Base-by-base conservation (phyloP, 2,329 filamentous ascomycete genomes). In the Botrytis aclada region DNA sequence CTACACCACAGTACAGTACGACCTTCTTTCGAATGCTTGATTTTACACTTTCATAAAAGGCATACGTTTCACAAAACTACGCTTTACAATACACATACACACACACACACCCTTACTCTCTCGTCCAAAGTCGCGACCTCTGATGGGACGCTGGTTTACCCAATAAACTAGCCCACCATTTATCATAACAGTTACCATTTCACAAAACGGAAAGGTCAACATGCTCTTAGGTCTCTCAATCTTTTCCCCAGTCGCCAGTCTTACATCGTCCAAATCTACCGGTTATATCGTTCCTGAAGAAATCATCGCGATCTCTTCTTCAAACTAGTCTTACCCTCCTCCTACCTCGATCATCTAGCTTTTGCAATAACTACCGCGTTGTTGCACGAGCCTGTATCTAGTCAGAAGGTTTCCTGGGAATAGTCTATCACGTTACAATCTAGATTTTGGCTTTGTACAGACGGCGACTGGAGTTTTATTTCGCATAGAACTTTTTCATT, bases 221-320 rank as follows among this genome's bases (percentile, higher is more conserved):
- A 90, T 90, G 88, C 85, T 84, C 86, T 80, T 88, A 88, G 85
- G 83, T 85, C 84, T 82, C 82, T 81, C 81, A 79, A 79, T 79
- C 79, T 77, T 81, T 81, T 82, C 81, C 84, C 86, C 88, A 90
- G 88, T 90, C 88, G 88, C 85, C 86, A 84, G 87, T 87, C 86
- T 84, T 83, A 86, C 85, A 83, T 85, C 83, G 87, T 72, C 62
- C 45, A 43, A 54, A 60, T 88, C 86, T 81, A 85, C 87, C 87
- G 86, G 87, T 87, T 82, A 84, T 81, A 85, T 88, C 84, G 81
- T 84, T 84, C 81, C 85, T 87, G 85, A 85, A 86, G 85, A 84
- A 81, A 83, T 80, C 78, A 61, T 72, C 61, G 45, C 71, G 77
- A 75, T 75, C 75, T 75, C 82, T 80, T 78, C 81, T 69, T 12